Evolutionary conservation across 805 yeast species (phyloP).

Genomic region (Cyberlindnera japonica): DNA sequence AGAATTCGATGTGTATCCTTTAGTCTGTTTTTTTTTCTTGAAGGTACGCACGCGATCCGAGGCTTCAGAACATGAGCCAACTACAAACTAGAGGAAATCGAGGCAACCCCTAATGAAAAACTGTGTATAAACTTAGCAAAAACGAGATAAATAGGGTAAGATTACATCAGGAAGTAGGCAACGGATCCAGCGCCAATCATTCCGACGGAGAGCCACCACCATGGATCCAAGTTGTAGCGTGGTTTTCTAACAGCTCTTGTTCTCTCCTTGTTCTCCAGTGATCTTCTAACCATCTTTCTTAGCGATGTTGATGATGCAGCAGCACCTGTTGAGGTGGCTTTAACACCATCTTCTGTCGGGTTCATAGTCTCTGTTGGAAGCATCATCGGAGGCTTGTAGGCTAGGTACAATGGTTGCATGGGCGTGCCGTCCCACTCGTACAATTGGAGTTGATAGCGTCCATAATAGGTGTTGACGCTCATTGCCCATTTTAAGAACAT

Average conservation of each 20-base stretch:
- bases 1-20: too few species aligned
- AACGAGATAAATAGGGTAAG: neutral
- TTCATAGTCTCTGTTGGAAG: constrained; percentile 88
- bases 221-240: constrained; percentile 39
- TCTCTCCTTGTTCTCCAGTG: constrained; percentile 73
- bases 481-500: constrained; percentile 55
- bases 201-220: constrained; percentile 57
- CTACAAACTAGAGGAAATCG: too few species aligned
- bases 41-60: too few species aligned
- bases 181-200: constrained; percentile 37
- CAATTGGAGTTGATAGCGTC: constrained; percentile 71
- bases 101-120: too few species aligned
- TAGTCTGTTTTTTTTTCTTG: too few species aligned
- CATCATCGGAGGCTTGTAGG: constrained; percentile 94
- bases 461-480: constrained; percentile 73
- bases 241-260: constrained; percentile 61
- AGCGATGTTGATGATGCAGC: constrained; percentile 30
- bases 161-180: constrained; percentile 23
- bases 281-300: constrained; percentile 54
- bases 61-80: too few species aligned
- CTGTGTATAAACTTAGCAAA: neutral
- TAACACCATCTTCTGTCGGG: constrained; percentile 52
- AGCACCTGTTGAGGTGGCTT: constrained; percentile 30
- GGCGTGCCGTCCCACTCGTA: constrained; percentile 76
- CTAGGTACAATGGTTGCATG: constrained; percentile 84